Base-by-base conservation (phyloP, 2,329 filamentous ascomycete species). In the Clarireedia hainanense region DNA sequence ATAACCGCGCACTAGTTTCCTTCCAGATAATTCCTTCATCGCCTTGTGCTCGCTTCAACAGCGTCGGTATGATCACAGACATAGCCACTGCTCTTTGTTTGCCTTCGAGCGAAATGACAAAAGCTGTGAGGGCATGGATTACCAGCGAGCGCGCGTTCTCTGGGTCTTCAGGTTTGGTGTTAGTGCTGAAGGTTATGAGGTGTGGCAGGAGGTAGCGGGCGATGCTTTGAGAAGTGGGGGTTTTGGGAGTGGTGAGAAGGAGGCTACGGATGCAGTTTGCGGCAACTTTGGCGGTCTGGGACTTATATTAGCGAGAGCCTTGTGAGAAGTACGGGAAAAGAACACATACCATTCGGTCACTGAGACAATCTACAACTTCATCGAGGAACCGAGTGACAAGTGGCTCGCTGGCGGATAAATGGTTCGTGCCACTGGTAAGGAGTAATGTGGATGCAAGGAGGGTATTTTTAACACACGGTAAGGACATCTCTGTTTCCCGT, bases 381-480 rank as follows among this genome's bases (percentile, higher is more conserved):
- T 88, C 81, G 3, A 96, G 76, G 64, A 91, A 91, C 54, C 83
- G 82, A 24, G 78, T 75, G 47, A 96, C 80, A 1, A 95, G 77
- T 7, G 86, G 81, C 63, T 97, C 91, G 43, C 80, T 82, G 0
- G 88, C 80, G 0, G 84, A 81, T 55, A 97, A 80, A 45, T 85
- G 79, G 61, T 88, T 88, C 58, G 83, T 80, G 6, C 89, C 88
- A 42, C 86, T 86, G 7, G 90, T 96, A 58, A 99, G 84, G 7
- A 99, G 79, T 58, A 99, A 88, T 0, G 94, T 96, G 47, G 87
- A 86, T 0, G 91, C 89, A 48, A 99, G 77, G 5, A 99, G 80
- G 4, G 87, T 88, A 67, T 97, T 99, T 75, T 95, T 96, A 66
- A 96, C 92, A 69, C 91, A 95, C 1, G 86, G 77, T 24, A 99